Conservation (phyloP, 129 eudicot genomes). For the Artemisia argyi region DNA sequence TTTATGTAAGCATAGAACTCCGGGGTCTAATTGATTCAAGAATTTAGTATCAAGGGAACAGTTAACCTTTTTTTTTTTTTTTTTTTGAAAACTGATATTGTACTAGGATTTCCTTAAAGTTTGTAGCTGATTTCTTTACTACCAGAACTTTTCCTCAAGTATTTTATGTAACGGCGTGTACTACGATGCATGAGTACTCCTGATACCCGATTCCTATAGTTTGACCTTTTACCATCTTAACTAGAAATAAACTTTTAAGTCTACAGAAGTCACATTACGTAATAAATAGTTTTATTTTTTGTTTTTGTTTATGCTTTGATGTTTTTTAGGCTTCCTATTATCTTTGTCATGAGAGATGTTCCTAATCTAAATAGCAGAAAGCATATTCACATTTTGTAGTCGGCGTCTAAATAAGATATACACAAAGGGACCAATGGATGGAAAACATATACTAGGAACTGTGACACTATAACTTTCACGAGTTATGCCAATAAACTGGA, state of each 20-base stretch:
- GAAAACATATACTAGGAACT: neutral
- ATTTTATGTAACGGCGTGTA: neutral
- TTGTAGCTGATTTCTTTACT: constrained; percentile 7
- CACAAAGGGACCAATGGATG: constrained; percentile 1
- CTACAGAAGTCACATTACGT: constrained; percentile 3
- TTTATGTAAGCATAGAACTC: neutral
- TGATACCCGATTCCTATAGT: neutral
- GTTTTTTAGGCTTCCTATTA: neutral
- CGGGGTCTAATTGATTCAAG: neutral
- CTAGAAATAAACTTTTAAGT: neutral
- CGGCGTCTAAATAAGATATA: neutral
- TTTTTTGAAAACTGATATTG: neutral
- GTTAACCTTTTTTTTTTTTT: neutral
- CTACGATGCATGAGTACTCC: neutral
- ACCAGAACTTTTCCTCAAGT: neutral
- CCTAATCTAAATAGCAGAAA: neutral
- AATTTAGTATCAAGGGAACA: constrained; percentile 8
- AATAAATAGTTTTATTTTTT: neutral
- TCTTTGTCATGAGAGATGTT: neutral
- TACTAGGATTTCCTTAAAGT: neutral
- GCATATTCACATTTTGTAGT: neutral
- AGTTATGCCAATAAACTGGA: neutral
- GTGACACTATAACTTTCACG: neutral
- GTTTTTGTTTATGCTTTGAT: neutral
- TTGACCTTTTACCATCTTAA: constrained; percentile 3